These are phyloP conservation scores for Lactuca saligna DNA, from an alignment of 129 eudicot species.

Conservation along the genomic window DNA sequence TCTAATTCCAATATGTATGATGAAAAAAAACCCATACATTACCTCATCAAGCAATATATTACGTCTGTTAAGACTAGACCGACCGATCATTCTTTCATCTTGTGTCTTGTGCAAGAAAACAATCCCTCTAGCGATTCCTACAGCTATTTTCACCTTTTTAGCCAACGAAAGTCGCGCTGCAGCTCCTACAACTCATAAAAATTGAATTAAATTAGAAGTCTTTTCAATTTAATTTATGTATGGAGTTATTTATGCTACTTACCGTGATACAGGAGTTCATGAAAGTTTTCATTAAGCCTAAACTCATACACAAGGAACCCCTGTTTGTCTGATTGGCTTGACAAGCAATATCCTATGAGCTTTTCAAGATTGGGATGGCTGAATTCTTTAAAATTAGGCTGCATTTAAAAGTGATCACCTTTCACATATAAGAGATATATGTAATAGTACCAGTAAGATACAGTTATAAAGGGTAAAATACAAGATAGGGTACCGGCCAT, in stretches of 20 bases:
- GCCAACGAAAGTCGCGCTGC: constrained; percentile 7
- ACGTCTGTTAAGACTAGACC: background rate
- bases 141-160: constrained; percentile 9
- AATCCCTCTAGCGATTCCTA: constrained; percentile 17
- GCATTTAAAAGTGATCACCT: background rate
- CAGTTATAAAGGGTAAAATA: no score
- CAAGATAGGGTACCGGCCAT: constrained; percentile 30
- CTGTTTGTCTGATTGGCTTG: no score
- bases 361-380: constrained; percentile 15
- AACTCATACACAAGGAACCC: constrained; percentile 4
- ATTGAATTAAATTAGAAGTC: no score
- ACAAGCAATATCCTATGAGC: constrained; percentile 13
- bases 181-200: constrained; percentile 1
- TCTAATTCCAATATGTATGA: no score
- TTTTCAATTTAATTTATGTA: background rate
- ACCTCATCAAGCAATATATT: constrained; percentile 20
- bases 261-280: constrained; percentile 5
- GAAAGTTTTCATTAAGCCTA: background rate
- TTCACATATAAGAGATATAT: background rate
- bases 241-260: background rate
- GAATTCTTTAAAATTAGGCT: background rate
- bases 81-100: no score
- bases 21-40: background rate
- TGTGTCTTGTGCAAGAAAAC: background rate
- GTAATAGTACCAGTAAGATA: background rate